Percentiles rank a stretch among this genome's conserved stretches.
Conservation (phyloP, 2,329 filamentous ascomycete species). For the Colletotrichum sp. region DNA sequence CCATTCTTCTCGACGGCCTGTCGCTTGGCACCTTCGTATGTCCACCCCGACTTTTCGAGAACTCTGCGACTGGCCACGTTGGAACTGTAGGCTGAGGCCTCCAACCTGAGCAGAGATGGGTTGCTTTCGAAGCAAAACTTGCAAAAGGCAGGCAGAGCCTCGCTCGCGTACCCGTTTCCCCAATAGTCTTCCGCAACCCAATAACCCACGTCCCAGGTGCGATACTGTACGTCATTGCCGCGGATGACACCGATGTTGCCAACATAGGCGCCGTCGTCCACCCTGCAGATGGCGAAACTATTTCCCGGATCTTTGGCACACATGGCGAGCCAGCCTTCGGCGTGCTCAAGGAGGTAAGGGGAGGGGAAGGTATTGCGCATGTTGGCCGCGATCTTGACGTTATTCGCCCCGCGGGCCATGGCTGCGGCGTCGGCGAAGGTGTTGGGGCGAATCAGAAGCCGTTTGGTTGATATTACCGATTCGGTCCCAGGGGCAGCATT, state of each 20-base stretch:
- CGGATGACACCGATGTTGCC: constrained; percentile 47
- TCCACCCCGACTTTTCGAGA: constrained; percentile 47
- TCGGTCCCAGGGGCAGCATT: neutral
- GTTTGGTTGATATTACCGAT: neutral
- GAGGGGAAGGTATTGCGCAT: constrained; percentile 21
- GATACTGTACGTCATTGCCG: constrained; percentile 41
- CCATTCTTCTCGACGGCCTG: constrained; percentile 48
- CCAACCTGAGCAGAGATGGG: constrained; percentile 44
- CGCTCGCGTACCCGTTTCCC: constrained; percentile 51
- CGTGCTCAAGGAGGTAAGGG: constrained; percentile 32
- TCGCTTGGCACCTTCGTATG: constrained; percentile 47
- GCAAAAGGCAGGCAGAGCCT: constrained; percentile 41
- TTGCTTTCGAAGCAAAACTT: constrained; percentile 50
- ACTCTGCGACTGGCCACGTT: constrained; percentile 50
- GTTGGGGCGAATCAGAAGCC: constrained; percentile 3
- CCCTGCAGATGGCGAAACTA: constrained; percentile 39
- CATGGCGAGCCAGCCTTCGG: constrained; percentile 30
- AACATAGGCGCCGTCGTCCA: constrained; percentile 36
- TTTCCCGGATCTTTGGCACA: constrained; percentile 22
- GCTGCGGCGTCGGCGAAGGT: constrained; percentile 9
- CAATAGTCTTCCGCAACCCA: constrained; percentile 47
- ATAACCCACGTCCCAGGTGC: constrained; percentile 55
- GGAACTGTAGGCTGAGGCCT: constrained; percentile 39
- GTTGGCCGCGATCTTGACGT: constrained; percentile 10
- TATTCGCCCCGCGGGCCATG: constrained; percentile 13